Base-by-base conservation (phyloP, 2,329 filamentous ascomycete genomes). In the Diaporthe citriasiana region DNA sequence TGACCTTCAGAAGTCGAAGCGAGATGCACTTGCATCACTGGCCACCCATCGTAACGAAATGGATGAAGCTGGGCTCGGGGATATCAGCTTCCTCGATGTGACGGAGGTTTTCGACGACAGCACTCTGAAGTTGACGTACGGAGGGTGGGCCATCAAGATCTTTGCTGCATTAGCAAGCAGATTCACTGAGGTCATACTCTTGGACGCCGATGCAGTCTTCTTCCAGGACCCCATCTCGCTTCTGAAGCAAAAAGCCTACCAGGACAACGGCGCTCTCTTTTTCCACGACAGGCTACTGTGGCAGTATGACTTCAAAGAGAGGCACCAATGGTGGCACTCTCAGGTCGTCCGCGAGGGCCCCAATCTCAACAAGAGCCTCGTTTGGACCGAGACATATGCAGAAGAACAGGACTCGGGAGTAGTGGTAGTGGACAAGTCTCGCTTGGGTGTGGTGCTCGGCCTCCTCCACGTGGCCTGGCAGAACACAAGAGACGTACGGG, bases 391-490 rank as follows among this genome's bases (percentile, higher is more conserved):
- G 12, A 77, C 79, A 1, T 85, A 83, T 15, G 80, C 83, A 15
- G 84, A 86, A 72, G 85, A 86, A 70, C 81, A 78, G 0, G 85
- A 86, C 70, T 85, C 83, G 0, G 84, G 84, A 0, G 77, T 84
- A 4, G 83, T 86, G 0, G 82, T 85, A 0, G 74, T 86, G 0
- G 80, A 87, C 74, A 87, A 86, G 76, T 76, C 79, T 0, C 79
- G 83, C 0, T 73, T 83, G 0, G 78, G 81, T 1, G 79, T 86
- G 3, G 55, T 87, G 19, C 79, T 84, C 12, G 85, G 80, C 0
- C 76, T 87, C 0, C 76, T 87, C 5, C 85, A 86, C 59, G 78
- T 80, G 0, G 82, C 80, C 12, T 87, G 85, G 85, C 85, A 86
- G 75, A 87, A 87, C 69, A 82, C 81, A 1, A 76, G 80, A 8